Conservation (phyloP, 495 filamentous ascomycete species). For the Penicillium malachiteum region DNA sequence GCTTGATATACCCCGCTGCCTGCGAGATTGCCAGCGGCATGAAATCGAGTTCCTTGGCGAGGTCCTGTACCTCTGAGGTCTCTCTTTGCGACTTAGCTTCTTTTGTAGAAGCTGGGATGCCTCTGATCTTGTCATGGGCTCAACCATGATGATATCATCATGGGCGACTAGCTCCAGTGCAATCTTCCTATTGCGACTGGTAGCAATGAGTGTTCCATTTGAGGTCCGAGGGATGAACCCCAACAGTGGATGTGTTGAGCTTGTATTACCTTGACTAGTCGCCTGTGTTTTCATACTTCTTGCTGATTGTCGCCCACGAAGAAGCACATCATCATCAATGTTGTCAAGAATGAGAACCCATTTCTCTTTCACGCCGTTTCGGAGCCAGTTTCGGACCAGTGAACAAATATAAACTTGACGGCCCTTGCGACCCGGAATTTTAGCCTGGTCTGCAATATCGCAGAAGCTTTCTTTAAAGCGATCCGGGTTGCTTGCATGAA, state of each 20-base stretch:
- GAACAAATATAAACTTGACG: background rate
- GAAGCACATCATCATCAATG: background rate
- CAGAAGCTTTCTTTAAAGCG: slow-evolving; percentile 40
- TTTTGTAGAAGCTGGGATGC: background rate
- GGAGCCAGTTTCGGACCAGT: background rate
- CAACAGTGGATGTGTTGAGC: background rate
- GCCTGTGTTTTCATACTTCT: background rate
- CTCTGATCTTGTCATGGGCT: background rate
- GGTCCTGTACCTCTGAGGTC: background rate
- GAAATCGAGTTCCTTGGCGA: background rate
- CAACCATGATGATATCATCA: background rate
- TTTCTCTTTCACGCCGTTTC: background rate
- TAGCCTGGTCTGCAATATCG: slow-evolving; percentile 36
- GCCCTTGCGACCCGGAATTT: background rate
- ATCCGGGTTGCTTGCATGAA: slow-evolving; percentile 39
- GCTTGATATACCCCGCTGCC: background rate
- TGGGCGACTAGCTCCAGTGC: background rate
- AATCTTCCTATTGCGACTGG: background rate
- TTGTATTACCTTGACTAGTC: background rate
- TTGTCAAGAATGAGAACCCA: slow-evolving; percentile 2
- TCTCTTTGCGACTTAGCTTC: background rate
- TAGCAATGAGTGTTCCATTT: background rate
- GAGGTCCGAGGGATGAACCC: background rate
- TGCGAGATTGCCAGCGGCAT: background rate
- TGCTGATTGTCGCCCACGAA: background rate